Evolutionary conservation across 163 green algal genomes (phyloP).

Genomic region (Scenedesmus sp.): DNA sequence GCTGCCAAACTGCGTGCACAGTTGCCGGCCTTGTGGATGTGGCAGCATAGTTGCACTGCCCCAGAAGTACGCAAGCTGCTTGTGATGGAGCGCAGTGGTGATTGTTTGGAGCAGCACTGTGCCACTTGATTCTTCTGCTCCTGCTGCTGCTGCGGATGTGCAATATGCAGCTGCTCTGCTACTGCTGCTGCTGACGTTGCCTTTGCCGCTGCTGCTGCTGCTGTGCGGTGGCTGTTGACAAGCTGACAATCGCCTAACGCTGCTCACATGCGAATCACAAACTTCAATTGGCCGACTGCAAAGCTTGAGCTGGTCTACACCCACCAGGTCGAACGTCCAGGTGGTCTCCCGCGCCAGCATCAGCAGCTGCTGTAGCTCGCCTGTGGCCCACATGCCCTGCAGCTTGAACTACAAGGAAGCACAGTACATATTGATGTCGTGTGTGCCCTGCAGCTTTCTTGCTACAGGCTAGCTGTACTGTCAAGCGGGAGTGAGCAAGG

Average conservation of each 20-base stretch:
- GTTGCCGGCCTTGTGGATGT: neutral
- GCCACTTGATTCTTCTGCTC: neutral
- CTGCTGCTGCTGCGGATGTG: neutral
- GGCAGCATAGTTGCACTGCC: neutral
- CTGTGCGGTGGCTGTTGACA: no score
- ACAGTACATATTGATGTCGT: neutral
- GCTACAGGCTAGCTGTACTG: neutral
- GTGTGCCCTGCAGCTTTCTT: neutral
- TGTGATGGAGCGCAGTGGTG: no score
- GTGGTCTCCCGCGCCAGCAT: constrained; percentile 72
- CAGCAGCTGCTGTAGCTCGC: constrained; percentile 78
- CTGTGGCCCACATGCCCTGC: constrained; percentile 68
- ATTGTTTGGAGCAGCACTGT: neutral
- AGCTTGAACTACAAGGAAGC: constrained; percentile 72
- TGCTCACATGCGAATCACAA: neutral
- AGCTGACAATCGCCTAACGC: no score
- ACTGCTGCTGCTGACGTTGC: neutral
- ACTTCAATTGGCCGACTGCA: neutral
- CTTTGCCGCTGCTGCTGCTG: neutral
- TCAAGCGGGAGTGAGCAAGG: neutral
- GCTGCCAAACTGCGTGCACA: neutral
- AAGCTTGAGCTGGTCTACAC: constrained; percentile 65
- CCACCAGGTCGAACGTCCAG: constrained; percentile 87
- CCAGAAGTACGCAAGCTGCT: neutral
- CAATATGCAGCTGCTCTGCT: neutral